Evolutionary conservation across 257 asterid species (phyloP), one percentile per base, ranked within the genome.

Genomic region (Petunia axillaris): DNA sequence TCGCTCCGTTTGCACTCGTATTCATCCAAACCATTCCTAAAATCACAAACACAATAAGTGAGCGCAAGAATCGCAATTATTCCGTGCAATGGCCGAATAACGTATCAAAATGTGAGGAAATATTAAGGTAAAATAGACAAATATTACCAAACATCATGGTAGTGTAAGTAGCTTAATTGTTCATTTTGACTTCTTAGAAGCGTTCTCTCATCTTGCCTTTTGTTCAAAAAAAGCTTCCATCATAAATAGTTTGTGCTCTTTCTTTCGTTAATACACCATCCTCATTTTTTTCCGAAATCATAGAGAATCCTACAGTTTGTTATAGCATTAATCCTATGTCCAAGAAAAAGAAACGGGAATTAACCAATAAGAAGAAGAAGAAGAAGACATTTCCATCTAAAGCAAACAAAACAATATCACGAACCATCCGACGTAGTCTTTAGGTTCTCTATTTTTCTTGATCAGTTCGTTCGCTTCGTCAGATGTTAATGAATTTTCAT

Each of bases 191-290:
- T 88, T 88, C 87, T 88, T 87, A 0, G 91, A 80, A 16, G 86
- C 87, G 13, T 75, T 81, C 76, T 90, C 93, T 87, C 25, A 25
- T 25, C 83, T 84, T 3, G 88, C 97, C 96, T 92, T 84, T 77
- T 57, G 82, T 6, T 92, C 96, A 39, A 95, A 95, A 25, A 70
- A 95, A 77, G 90, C 91, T 92, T 79, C 99, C 99, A 76, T 95
- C 99, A n/a, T 80, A 95, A 76, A 63, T 92, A 37, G 88, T 91
- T 83, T 87, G 83, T 5, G 93, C 54, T 1, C 85, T 86, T 3
- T 92, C 95, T 81, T 90, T 92, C 15, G 85, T 90, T 43, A 95
- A 80, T 84, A 89, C 38, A 0, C 99, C 97, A 0, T 89, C 62
- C 63, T 92, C 55, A 60, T 93, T 97, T 86, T 93, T 95, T 81